phyloP scores from a whole-genome alignment of 352 stramenopile species.

The Thraustotheca clavata region DNA sequence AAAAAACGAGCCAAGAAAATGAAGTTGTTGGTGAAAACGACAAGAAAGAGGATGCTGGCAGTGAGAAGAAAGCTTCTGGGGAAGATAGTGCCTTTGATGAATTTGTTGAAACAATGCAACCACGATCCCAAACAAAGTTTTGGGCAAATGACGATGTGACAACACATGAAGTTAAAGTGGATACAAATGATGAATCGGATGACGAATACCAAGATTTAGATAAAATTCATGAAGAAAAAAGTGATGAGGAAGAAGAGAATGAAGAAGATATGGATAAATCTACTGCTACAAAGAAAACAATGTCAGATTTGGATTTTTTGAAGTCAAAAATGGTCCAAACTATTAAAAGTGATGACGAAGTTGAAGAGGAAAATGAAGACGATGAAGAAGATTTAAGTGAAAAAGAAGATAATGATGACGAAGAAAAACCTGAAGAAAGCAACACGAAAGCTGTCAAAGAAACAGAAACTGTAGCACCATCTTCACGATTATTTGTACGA shows the following conservation, averaged over 20 bases:
- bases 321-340: conserved; percentile 90
- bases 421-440: conserved; percentile 21
- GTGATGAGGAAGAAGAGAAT: conserved; percentile 26
- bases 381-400: conserved; percentile 28
- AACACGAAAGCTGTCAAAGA: conserved; percentile 20
- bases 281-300: conserved; percentile 21
- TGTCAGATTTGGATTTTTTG: conserved; percentile 92
- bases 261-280: conserved; percentile 26
- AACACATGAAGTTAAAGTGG: conserved; percentile 27
- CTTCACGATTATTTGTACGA: conserved; percentile 92
- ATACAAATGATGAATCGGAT: conserved; percentile 30
- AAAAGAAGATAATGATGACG: conserved; percentile 27
- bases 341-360: conserved; percentile 66
- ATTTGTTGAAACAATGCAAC: conserved; percentile 88
- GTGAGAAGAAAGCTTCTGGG: conserved; percentile 24
- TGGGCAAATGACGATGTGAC: conserved; percentile 88
- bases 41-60: conserved; percentile 21
- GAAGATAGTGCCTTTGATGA: conserved; percentile 68
- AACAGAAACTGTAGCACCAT: conserved; percentile 33
- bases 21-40: not conserved
- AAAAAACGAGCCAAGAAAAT: conserved; percentile 26
- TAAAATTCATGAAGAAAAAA: conserved; percentile 6
- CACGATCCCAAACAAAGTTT: conserved; percentile 81
- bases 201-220: conserved; percentile 84
- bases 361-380: conserved; percentile 32